These are phyloP conservation scores for Camelina laxa DNA, from an alignment of 345 rosid species.

Conservation along the genomic window DNA sequence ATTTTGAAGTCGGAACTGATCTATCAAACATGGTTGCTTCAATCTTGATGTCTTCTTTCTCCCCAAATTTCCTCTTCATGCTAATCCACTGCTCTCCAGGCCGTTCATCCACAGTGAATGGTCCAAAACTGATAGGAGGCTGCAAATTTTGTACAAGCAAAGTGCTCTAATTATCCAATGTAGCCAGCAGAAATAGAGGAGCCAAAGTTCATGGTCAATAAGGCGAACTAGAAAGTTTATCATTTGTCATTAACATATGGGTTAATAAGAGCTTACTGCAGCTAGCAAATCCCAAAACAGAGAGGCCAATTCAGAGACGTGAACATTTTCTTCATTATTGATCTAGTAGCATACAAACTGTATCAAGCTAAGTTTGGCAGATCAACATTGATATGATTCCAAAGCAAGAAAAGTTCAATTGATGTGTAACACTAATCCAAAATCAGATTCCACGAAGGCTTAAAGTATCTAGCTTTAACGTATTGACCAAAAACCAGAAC, in stretches of 20 bases:
- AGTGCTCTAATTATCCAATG: slow-evolving; percentile 4
- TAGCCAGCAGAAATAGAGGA: background rate
- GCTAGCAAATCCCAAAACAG: background rate
- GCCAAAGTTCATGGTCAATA: background rate
- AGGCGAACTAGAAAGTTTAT: background rate
- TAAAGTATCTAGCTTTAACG: slow-evolving; percentile 27
- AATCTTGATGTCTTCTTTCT: slow-evolving; percentile 69
- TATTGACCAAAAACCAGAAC: background rate
- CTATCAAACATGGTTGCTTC: slow-evolving; percentile 93
- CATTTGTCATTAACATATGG: background rate
- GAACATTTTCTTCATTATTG: background rate
- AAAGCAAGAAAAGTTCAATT: background rate
- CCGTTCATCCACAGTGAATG: slow-evolving; percentile 64
- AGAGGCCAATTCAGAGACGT: background rate
- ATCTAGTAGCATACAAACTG: background rate
- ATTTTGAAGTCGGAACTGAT: slow-evolving; percentile 52
- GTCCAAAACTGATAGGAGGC: slow-evolving; percentile 54
- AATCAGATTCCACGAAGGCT: slow-evolving; percentile 10
- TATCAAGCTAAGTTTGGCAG: background rate
- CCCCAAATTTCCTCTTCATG: slow-evolving; percentile 62
- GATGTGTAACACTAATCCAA: background rate
- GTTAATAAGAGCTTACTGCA: background rate
- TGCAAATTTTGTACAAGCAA: slow-evolving; percentile 44
- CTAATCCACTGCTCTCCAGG: slow-evolving; percentile 94
- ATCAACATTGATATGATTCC: slow-evolving; percentile 5